These are phyloP conservation scores for Fusarium nelsonii DNA, from an alignment of 2,329 filamentous ascomycete genomes.

Conservation along the genomic window DNA sequence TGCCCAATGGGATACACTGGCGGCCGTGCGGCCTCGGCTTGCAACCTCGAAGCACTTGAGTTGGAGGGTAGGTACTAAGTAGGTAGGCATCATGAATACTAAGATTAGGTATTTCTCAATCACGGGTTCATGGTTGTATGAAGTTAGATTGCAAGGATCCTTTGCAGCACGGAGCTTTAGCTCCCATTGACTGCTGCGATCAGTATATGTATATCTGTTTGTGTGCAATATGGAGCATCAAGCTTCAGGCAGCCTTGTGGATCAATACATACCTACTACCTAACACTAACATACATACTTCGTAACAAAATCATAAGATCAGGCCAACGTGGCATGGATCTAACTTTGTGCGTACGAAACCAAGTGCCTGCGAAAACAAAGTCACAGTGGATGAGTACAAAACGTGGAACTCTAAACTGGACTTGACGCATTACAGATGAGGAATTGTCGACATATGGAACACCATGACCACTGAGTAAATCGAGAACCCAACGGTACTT, in stretches of 20 bases:
- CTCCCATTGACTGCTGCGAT: neutral
- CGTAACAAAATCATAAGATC: too few species aligned
- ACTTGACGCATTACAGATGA: neutral
- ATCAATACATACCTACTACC: neutral
- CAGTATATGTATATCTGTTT: neutral
- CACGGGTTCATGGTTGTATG: neutral
- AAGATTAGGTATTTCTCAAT: neutral
- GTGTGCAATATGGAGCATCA: neutral
- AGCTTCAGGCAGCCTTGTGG: neutral
- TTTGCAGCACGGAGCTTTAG: neutral
- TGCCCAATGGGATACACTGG: slow-evolving; percentile 33
- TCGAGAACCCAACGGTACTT: neutral
- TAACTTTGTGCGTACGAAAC: neutral
- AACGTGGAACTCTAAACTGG: neutral
- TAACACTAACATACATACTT: too few species aligned
- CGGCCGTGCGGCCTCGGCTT: slow-evolving; percentile 27
- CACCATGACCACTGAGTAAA: neutral
- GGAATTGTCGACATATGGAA: neutral
- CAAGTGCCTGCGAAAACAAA: neutral
- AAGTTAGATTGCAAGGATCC: neutral
- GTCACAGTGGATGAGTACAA: neutral
- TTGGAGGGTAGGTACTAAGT: neutral
- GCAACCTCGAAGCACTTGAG: slow-evolving; percentile 11
- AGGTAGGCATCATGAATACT: too few species aligned
- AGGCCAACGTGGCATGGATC: neutral